These are phyloP conservation scores for Cytospora schulzeri DNA, from an alignment of 2,329 filamentous ascomycete genomes.

Conservation along the genomic window DNA sequence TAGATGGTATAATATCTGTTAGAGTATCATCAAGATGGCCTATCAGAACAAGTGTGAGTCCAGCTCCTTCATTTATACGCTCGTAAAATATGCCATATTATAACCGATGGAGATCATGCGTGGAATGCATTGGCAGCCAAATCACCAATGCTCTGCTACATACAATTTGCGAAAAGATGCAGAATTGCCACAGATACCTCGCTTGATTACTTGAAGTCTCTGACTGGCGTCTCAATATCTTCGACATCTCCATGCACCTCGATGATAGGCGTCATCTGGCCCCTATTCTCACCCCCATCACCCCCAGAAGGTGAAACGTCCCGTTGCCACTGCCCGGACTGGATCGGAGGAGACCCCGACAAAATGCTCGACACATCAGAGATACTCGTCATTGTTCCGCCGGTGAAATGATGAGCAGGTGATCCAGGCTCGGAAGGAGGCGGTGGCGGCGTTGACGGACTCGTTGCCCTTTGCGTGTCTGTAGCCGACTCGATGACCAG, in stretches of 20 bases:
- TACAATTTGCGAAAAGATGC: neutral
- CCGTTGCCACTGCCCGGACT: neutral
- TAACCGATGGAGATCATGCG: neutral
- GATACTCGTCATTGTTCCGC: neutral
- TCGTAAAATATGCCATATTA: no score
- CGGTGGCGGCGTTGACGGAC: neutral
- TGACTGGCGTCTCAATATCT: neutral
- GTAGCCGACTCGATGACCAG: neutral
- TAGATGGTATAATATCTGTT: neutral
- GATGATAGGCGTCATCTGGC: neutral
- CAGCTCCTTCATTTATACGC: no score
- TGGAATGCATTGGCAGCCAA: neutral
- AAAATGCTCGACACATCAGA: neutral
- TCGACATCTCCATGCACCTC: neutral
- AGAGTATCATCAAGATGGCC: neutral
- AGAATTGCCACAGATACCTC: neutral
- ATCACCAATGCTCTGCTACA: neutral
- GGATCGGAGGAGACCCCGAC: neutral
- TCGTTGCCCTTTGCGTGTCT: neutral
- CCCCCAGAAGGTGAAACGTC: neutral
- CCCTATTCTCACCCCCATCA: neutral
- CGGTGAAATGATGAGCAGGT: neutral
- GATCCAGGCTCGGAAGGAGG: neutral
- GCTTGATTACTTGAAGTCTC: neutral
- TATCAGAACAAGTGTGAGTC: neutral